Evolutionary conservation across 345 rosid genomes (phyloP).

Genomic region (Ceriops zippeliana): DNA sequence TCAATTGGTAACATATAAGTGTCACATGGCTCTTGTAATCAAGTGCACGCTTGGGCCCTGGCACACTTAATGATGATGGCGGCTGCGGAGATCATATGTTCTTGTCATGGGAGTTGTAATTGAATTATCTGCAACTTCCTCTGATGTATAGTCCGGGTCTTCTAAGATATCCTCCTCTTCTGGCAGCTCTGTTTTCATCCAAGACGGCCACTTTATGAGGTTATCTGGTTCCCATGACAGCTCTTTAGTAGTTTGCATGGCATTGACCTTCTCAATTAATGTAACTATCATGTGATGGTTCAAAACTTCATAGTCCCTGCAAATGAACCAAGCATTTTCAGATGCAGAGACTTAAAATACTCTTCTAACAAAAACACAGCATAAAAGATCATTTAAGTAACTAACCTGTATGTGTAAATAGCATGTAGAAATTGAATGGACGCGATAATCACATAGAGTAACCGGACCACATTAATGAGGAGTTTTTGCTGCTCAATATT

Average conservation of each 20-base stretch:
- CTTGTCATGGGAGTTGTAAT: conserved; percentile 10
- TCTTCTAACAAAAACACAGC: not conserved
- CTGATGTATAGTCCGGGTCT: conserved; percentile 57
- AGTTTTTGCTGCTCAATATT: conserved; percentile 48
- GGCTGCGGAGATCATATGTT: conserved; percentile 35
- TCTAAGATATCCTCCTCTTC: conserved; percentile 44
- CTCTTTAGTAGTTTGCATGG: conserved; percentile 40
- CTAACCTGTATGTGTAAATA: conserved; percentile 63
- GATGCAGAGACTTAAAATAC: not conserved
- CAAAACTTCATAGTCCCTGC: conserved; percentile 73
- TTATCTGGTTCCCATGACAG: conserved; percentile 39
- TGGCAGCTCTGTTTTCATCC: conserved; percentile 58
- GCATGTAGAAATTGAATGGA: conserved; percentile 57
- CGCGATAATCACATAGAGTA: conserved; percentile 37
- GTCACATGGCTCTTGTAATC: no score
- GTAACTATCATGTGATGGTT: conserved; percentile 58
- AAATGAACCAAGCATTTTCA: not conserved
- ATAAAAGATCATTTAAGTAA: not conserved
- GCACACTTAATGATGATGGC: conserved; percentile 3
- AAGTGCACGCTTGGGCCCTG: no score
- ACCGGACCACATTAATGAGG: conserved; percentile 41
- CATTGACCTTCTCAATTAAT: conserved; percentile 59
- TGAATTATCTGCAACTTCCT: conserved; percentile 37
- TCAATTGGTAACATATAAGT: no score
- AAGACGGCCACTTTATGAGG: conserved; percentile 58